Evolutionary conservation across 2,329 filamentous ascomycete species (phyloP), one percentile per base, ranked within the genome.

Genomic region (Teratosphaeria epicoccoides): DNA sequence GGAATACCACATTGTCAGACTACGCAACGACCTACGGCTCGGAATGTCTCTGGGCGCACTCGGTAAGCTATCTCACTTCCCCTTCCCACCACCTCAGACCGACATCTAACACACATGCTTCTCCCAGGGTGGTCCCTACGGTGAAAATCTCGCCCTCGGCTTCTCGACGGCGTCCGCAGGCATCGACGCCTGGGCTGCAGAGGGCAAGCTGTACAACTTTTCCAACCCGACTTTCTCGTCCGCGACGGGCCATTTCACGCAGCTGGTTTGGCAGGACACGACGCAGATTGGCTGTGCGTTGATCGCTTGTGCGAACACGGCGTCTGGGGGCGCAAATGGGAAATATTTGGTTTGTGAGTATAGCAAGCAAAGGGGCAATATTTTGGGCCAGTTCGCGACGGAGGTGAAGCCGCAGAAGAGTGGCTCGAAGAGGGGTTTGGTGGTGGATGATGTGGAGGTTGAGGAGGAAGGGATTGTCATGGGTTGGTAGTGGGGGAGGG

Each of bases 301-400:
- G 12, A 56, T 59, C 1, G 46, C 60, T 6, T 66, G 63, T 52
- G 29, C 53, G 11, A 61, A 56, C 28, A 49, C 50, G 24, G 52
- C 45, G 0, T 33, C 26, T 11, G 54, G 57, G 23, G 60, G 57
- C 12, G 59, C 57, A 7, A 47, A 60, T 5, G 63, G 64, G 11
- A 59, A 55, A 48, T 61, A 50, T 29, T 33, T 68, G 23, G 67
- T 71, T 0, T 72, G 70, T 59, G 67, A 70, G 55, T 71, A 71
- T 51, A 59, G 55, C 47, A 69, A 68, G 5, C 49, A 58, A 2
- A 40, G 33, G n/a, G 70, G 70, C 0, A 71, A 72, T 49, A 61
- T 69, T 1, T 51, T 62, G 20, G 68, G 66, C 2, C 49, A 60
- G 23, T 72, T 69, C 52, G 52, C 47, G 12, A 49, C 61, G 5